These are phyloP conservation scores for Arthrinium phaeospermum DNA, from an alignment of 2,329 filamentous ascomycete genomes.

Conservation along the genomic window DNA sequence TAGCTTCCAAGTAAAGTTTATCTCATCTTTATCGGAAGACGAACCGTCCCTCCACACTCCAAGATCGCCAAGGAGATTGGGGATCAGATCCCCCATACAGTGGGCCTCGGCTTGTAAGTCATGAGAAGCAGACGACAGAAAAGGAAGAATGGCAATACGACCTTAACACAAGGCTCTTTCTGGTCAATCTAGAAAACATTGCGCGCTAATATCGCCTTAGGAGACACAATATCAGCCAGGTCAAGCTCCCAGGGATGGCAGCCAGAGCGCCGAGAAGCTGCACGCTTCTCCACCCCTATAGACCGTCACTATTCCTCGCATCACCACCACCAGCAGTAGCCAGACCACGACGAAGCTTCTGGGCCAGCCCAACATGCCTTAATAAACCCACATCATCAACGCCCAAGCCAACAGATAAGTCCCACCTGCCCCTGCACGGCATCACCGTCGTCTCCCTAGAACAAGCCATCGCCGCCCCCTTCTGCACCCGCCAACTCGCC, in stretches of 20 bases:
- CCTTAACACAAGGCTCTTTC: no score
- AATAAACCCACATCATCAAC: background rate
- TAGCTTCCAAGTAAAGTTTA: background rate
- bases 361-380: background rate
- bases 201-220: background rate
- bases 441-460: constrained; percentile 59
- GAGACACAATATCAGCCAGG: background rate
- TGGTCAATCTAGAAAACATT: no score
- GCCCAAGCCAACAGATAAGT: background rate
- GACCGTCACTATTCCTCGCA: background rate
- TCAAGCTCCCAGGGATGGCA: background rate
- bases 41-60: background rate
- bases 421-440: constrained; percentile 43
- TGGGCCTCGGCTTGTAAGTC: constrained; percentile 2
- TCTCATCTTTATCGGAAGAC: background rate
- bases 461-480: constrained; percentile 60
- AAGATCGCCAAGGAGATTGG: background rate
- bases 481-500: constrained; percentile 59
- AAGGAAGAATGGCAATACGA: background rate
- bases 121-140: background rate
- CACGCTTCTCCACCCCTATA: background rate
- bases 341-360: background rate
- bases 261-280: background rate
- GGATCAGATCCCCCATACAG: background rate
- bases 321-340: background rate